Evolutionary conservation across 768 basidiomycete species (phyloP).

Genomic region (Boletus rex-veris): DNA sequence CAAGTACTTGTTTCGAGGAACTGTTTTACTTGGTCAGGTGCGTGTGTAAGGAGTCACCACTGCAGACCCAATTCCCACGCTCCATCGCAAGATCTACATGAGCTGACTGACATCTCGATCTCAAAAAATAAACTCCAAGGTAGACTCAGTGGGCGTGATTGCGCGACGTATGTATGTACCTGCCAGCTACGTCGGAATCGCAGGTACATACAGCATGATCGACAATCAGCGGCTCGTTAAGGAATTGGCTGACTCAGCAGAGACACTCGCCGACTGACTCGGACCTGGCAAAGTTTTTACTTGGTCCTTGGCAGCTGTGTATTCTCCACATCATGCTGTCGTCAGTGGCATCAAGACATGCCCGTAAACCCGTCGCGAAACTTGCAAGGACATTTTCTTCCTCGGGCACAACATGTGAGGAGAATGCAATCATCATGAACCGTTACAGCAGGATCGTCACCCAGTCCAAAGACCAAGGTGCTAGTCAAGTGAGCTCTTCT

Average conservation of each 20-base stretch:
- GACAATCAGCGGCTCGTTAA: not conserved
- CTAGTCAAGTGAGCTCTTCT: conserved; percentile 65
- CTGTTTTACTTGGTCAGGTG: too few relatives aligned
- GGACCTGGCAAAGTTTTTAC: conserved; percentile 6
- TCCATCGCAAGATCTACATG: too few relatives aligned
- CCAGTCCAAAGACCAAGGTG: conserved; percentile 90
- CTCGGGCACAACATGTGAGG: conserved; percentile 37
- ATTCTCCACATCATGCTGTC: conserved; percentile 18
- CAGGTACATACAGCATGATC: not conserved
- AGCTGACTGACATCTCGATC: not conserved
- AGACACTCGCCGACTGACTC: conserved; percentile 9
- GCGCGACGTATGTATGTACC: too few relatives aligned
- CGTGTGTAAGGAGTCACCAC: too few relatives aligned
- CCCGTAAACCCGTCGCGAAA: conserved; percentile 8
- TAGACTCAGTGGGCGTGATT: too few relatives aligned
- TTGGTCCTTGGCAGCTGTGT: too few relatives aligned
- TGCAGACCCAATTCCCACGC: too few relatives aligned
- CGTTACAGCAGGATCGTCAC: conserved; percentile 81
- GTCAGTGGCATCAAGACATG: conserved; percentile 19
- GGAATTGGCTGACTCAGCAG: too few relatives aligned
- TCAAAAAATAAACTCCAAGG: not conserved
- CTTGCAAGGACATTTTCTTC: conserved; percentile 37
- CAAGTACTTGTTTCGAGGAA: too few relatives aligned
- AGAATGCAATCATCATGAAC: conserved; percentile 53
- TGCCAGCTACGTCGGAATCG: too few relatives aligned